A percentile compares a stretch with the other conserved stretches of the same genome.
These are phyloP conservation scores for Leucosporidium yakuticum DNA, from an alignment of 768 basidiomycete species.

Conservation along the genomic window DNA sequence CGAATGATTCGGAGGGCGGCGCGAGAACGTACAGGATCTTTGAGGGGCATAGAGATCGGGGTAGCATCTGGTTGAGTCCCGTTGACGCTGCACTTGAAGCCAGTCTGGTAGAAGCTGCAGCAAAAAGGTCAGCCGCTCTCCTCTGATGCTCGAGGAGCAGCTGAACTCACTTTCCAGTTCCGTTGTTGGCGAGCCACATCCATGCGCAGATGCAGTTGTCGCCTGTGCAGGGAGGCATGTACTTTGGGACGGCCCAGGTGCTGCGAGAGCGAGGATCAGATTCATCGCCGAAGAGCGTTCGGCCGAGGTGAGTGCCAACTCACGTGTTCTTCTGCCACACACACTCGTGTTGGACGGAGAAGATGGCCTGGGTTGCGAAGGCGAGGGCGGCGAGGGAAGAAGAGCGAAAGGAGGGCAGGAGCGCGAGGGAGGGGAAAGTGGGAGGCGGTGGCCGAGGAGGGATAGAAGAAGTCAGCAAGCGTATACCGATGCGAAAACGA, in stretches of 20 bases:
- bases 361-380: constrained; percentile 13
- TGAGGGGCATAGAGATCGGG: not conserved
- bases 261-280: not conserved
- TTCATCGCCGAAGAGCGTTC: not conserved
- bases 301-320: constrained; percentile 14
- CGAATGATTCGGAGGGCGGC: not conserved
- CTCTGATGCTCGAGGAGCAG: not conserved
- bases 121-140: not conserved
- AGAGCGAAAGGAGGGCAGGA: no score
- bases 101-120: not conserved
- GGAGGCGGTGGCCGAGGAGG: no score
- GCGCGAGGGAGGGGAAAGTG: no score
- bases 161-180: not conserved
- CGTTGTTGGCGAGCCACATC: constrained; percentile 26
- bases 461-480: no score
- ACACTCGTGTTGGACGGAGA: constrained; percentile 39
- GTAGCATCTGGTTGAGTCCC: not conserved
- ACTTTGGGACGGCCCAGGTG: constrained; percentile 30
- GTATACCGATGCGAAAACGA: no score
- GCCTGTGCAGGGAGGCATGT: constrained; percentile 39
- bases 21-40: not conserved
- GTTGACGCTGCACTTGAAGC: not conserved
- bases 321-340: constrained; percentile 33
- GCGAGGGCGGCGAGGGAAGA: no score
- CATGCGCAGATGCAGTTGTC: constrained; percentile 40